A percentile compares a stretch with the other conserved stretches of the same genome.
Conservation (phyloP, 257 asterid species). For the Przewalskia tangutica region DNA sequence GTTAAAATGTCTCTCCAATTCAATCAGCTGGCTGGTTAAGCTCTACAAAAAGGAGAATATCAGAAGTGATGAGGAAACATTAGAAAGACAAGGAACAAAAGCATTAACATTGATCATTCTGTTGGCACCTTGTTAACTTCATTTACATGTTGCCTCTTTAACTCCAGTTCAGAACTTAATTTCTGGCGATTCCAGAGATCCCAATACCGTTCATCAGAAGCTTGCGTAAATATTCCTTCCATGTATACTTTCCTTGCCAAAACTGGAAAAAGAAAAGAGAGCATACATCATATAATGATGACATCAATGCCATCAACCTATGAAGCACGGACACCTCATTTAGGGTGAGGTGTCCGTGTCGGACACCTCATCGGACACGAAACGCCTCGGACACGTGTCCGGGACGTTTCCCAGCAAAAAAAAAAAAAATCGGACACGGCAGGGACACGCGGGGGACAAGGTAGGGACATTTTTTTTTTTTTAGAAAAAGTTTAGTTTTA, state of each 20-base stretch:
- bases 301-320: not conserved
- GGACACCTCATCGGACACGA: no score
- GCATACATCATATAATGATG: not conserved
- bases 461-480: no score
- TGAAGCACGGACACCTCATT: no score
- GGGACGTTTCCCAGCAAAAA: no score
- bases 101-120: not conserved
- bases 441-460: no score
- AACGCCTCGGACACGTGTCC: no score
- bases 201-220: constrained; percentile 71
- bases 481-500: no score
- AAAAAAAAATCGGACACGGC: no score
- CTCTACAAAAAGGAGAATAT: constrained; percentile 28
- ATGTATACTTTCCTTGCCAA: constrained; percentile 66
- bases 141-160: constrained; percentile 52
- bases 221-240: constrained; percentile 82
- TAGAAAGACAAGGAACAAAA: constrained; percentile 10
- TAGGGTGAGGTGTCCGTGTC: no score
- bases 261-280: constrained; percentile 37
- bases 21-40: constrained; percentile 68
- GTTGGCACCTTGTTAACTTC: constrained; percentile 60
- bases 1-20: constrained; percentile 87
- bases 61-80: constrained; percentile 6
- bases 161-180: constrained; percentile 72
- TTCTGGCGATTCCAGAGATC: constrained; percentile 89